phyloP scores from a whole-genome alignment of 208 protist genomes.

The Angomonas ambiguus region DNA sequence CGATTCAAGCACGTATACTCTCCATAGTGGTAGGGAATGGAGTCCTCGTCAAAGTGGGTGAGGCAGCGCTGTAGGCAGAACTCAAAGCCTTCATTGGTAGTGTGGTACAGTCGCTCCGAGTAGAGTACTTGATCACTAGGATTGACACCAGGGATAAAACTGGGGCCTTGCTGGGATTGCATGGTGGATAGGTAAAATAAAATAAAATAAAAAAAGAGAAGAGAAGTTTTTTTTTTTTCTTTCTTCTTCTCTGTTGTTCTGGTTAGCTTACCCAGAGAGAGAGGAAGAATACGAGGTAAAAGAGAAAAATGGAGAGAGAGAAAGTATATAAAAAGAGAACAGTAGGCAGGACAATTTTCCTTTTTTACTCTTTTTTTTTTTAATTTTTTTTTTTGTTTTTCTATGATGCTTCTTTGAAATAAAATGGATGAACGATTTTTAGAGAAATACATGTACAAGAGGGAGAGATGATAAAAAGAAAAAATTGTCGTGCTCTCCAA shows the following conservation, averaged over 20 bases:
- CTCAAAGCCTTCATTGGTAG: slow-evolving; percentile 52
- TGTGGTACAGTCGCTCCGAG: slow-evolving; percentile 56
- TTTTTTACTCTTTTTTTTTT: neutral
- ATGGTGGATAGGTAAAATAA: neutral
- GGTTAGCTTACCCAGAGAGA: neutral
- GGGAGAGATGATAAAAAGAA: no score
- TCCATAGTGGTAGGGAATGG: slow-evolving; percentile 73
- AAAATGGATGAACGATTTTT: no score
- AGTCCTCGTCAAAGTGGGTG: slow-evolving; percentile 75
- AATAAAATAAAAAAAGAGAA: neutral
- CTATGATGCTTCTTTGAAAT: no score
- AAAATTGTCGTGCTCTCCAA: no score
- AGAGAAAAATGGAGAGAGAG: slow-evolving; percentile 1
- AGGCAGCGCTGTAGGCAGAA: slow-evolving; percentile 59
- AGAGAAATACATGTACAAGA: no score
- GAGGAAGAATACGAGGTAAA: neutral
- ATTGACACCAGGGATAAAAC: slow-evolving; percentile 37
- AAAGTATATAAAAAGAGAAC: slow-evolving; percentile 12
- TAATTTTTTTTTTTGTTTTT: slow-evolving; percentile 3
- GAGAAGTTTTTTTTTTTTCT: slow-evolving; percentile 5
- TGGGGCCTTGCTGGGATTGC: slow-evolving; percentile 33
- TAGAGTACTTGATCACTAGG: slow-evolving; percentile 62
- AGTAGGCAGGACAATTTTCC: neutral
- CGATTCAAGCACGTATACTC: slow-evolving; percentile 78
- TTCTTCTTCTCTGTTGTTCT: neutral